Evolutionary conservation across 768 basidiomycete genomes (phyloP), one percentile per base, ranked within the genome.

Genomic region (Tephrocybe sp.): DNA sequence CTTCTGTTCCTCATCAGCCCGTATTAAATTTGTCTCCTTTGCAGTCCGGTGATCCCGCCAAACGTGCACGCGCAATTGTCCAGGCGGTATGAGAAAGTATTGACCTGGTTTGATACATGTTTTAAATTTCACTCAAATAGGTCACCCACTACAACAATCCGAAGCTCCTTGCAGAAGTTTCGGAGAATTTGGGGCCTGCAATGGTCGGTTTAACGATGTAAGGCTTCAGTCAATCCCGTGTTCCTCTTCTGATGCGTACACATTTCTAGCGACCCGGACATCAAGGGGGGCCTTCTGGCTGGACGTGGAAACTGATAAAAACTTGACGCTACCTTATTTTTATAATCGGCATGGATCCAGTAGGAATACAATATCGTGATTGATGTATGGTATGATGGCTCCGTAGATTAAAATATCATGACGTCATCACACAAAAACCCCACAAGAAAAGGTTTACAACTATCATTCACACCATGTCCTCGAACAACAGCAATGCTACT

Each of bases 131-230:
- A 31, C 8, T 29, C n/a, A 42, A 49, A 30, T 47, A 88, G 86
- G 84, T 87, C 11, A 97, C 95, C 1, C 95, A 99, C 75, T 88
- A 84, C 78, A 92, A 98, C 72, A 95, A 97, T 69, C 83, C 94
- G 9, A 87, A 90, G 62, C 77, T 93, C 37, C 79, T 98, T 37
- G 93, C 94, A 18, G 93, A 97, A 71, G 84, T 91, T 12, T 93
- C 91, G 15, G 86, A 91, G 63, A 75, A 91, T 68, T 66, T 97
- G 24, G 94, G 94, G 16, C 73, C 82, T 40, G 84, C 94, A n/a
- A 97, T 97, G 94, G 91, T 93, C 43, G 94, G 94, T 34, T 73
- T 94, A 52, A 87, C 84, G 8, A 93, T 94, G 90, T 91, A 60
- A 64, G 87, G 70, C n/a, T 13, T 16, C 15, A n/a, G 5, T 5